A percentile compares a stretch with the other conserved stretches of the same genome.
Conservation (phyloP, 78 protist genomes). For the Dictyostelium capitatum region DNA sequence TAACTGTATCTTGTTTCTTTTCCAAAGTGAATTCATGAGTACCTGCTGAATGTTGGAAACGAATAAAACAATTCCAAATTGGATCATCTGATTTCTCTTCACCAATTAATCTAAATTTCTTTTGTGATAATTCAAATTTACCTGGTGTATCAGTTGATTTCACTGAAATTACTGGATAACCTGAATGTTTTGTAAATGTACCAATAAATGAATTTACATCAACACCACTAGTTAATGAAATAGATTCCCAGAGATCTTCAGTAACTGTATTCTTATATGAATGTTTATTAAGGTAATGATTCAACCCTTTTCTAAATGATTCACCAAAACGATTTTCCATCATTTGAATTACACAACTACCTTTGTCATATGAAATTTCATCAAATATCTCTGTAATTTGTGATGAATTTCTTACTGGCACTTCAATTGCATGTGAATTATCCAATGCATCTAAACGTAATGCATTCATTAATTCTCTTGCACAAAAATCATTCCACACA, state of each 20-base stretch:
- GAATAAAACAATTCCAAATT: slow-evolving; percentile 39
- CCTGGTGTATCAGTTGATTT: slow-evolving; percentile 27
- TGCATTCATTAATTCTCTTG: slow-evolving; percentile 18
- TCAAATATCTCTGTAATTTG: slow-evolving; percentile 92
- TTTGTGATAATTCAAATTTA: slow-evolving; percentile 19
- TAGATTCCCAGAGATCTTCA: slow-evolving; percentile 92
- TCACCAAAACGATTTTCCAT: slow-evolving; percentile 85
- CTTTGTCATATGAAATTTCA: slow-evolving; percentile 89
- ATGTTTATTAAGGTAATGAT: slow-evolving; percentile 74
- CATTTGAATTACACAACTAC: slow-evolving; percentile 88
- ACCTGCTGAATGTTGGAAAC: not conserved
- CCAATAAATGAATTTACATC: slow-evolving; percentile 61
- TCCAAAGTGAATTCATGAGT: not conserved
- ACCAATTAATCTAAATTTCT: not conserved
- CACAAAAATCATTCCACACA: slow-evolving; percentile 71
- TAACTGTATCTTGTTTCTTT: not conserved
- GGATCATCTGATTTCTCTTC: slow-evolving; percentile 1
- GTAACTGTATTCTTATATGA: slow-evolving; percentile 86
- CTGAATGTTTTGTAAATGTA: slow-evolving; percentile 84
- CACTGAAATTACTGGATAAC: slow-evolving; percentile 91
- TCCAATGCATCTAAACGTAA: slow-evolving; percentile 83
- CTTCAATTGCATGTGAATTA: slow-evolving; percentile 93
- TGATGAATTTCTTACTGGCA: slow-evolving; percentile 50
- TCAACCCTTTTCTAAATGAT: slow-evolving; percentile 83
- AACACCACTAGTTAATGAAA: slow-evolving; percentile 40